Percentiles rank a stretch among this genome's conserved stretches.
phyloP scores from a whole-genome alignment of 805 yeast genomes.

The Pichia cephalocereana region DNA sequence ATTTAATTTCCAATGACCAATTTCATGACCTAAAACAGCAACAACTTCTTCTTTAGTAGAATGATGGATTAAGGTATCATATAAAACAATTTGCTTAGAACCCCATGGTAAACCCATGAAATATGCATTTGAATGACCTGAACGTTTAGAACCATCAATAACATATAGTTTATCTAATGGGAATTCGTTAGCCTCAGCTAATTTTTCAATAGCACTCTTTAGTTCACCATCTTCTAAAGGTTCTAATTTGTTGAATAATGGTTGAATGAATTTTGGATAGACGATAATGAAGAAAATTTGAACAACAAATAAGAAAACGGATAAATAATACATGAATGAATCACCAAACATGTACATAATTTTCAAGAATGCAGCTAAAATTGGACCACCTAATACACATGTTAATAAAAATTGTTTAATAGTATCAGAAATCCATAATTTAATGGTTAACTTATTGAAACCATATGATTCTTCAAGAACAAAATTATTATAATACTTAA shows the following conservation, averaged over 20 bases:
- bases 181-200: slow-evolving; percentile 69
- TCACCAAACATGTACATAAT: slow-evolving; percentile 76
- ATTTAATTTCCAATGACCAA: slow-evolving; percentile 93
- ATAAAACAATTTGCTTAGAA: slow-evolving; percentile 87
- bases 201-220: slow-evolving; percentile 66
- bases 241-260: slow-evolving; percentile 82
- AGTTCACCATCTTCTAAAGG: slow-evolving; percentile 89
- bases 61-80: slow-evolving; percentile 80
- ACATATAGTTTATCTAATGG: slow-evolving; percentile 83
- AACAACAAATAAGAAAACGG: slow-evolving; percentile 59
- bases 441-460: slow-evolving; percentile 75
- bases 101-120: slow-evolving; percentile 93
- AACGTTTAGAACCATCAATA: slow-evolving; percentile 94
- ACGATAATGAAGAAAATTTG: slow-evolving; percentile 70
- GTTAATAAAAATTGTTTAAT: slow-evolving; percentile 51
- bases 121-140: slow-evolving; percentile 94
- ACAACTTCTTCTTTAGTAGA: slow-evolving; percentile 72
- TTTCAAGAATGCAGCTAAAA: slow-evolving; percentile 66
- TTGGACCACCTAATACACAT: slow-evolving; percentile 57
- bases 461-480: slow-evolving; percentile 90
- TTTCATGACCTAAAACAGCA: slow-evolving; percentile 96
- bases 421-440: slow-evolving; percentile 65
- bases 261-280: slow-evolving; percentile 81
- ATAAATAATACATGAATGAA: slow-evolving; percentile 70
- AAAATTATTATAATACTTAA: slow-evolving; percentile 68